Base-by-base conservation (phyloP, 2,329 filamentous ascomycete genomes). In the Penicillium polonicum region DNA sequence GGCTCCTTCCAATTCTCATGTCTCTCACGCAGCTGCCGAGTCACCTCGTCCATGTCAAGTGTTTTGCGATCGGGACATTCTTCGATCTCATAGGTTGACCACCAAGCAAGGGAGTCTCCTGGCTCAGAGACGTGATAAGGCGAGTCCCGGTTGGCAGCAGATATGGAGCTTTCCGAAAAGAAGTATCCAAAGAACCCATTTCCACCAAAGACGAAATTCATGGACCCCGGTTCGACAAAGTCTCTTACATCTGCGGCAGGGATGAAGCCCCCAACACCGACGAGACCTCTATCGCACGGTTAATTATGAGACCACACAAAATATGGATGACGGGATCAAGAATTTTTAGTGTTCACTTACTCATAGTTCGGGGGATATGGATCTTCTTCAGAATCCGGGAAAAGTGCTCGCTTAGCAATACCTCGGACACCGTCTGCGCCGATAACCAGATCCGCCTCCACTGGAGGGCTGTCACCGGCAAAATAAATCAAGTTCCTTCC, bases 101-200 rank as follows among this genome's bases (percentile, higher is more conserved):
- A 81, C 79, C 78, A 80, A 41, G 70, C 73, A 2, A 78, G 59
- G 10, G 65, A 61, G 17, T 71, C 61, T 3, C 73, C 72, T 2
- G 70, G 72, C 10, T 64, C 58, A 2, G 68, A 66, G 15, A 70
- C 58, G 27, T 71, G 56, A 35, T 64, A 68, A 27, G 66, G 52
- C 12, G 68, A 66, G 57, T 72, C 60, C 21, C 68, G 52, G 41
- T 69, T 57, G 2, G 62, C 55, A 15, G 62, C 65, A 2, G 60
- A 52, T 10, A 52, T 9, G 4, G 65, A 58, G 41, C 67, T 72
- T 8, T 64, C 61, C 15, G 71, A 64, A 49, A 74, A 76, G 27
- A 76, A 74, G 63, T 81, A 82, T 1, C 80, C 80, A 60, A 82
- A 82, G 63, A 82, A 82, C 0, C 80, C 80, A 51, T 79, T 80